A percentile compares a stretch with the other conserved stretches of the same genome.
Evolutionary conservation across 306 rosid genomes (phyloP).

Genomic region (Citrullus mucosospermus): DNA sequence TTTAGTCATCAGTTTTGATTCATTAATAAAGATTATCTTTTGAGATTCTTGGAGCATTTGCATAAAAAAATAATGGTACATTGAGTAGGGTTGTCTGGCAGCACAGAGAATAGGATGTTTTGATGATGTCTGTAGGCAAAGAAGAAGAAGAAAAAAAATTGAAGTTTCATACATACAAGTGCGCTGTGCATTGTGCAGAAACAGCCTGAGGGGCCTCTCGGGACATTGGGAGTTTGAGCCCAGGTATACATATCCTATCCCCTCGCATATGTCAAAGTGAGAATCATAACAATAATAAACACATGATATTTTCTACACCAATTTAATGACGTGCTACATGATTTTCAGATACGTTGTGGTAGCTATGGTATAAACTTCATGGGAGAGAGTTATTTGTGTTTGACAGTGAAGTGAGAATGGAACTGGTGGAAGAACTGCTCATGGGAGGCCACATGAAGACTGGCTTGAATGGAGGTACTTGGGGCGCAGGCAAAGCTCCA

Average conservation of each 20-base stretch:
- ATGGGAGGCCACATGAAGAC: constrained; percentile 33
- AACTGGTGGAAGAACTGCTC: background rate
- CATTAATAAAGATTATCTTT: too few species aligned
- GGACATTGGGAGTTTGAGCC: background rate
- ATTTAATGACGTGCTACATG: background rate
- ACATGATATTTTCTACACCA: background rate
- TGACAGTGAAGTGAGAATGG: background rate
- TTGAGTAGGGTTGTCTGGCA: background rate
- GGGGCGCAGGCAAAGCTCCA: constrained; percentile 19
- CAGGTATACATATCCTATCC: background rate
- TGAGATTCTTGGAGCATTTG: too few species aligned
- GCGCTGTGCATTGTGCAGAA: background rate
- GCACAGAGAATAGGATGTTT: background rate
- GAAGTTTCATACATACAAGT: background rate
- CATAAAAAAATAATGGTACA: background rate
- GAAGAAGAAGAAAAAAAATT: background rate
- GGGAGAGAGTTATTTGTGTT: background rate
- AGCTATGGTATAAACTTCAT: background rate
- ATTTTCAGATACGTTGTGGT: background rate
- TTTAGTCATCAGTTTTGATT: too few species aligned
- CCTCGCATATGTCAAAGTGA: background rate
- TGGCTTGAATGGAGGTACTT: constrained; percentile 35
- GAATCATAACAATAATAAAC: background rate
- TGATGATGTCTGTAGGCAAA: background rate
- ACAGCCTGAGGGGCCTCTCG: background rate